A percentile compares a stretch with the other conserved stretches of the same genome.
Conservation (phyloP, 495 filamentous ascomycete genomes). For the Melanomma pulvis-pyrius region DNA sequence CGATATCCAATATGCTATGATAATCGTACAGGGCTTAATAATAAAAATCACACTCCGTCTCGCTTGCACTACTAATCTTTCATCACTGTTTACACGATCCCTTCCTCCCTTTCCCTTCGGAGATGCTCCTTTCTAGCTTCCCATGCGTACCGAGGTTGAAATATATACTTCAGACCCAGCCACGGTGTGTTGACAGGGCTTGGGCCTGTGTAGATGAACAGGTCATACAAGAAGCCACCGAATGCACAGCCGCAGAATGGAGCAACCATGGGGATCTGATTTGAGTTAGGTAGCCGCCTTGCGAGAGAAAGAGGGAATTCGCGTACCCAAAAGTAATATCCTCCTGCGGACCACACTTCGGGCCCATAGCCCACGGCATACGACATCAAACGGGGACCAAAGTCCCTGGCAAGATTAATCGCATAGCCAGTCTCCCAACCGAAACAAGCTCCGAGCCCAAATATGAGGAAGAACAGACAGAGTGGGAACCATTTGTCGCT, state of each 20-base stretch:
- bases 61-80: neutral
- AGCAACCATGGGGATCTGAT: constrained; percentile 56
- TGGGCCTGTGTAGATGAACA: constrained; percentile 63
- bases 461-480: constrained; percentile 64
- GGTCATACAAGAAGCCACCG: constrained; percentile 64
- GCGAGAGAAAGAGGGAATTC: neutral
- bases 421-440: constrained; percentile 73
- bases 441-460: constrained; percentile 70
- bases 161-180: constrained; percentile 54
- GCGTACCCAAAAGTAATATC: constrained; percentile 66
- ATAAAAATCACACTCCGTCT: too few relatives aligned
- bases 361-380: constrained; percentile 66
- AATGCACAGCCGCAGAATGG: constrained; percentile 61
- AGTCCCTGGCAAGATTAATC: constrained; percentile 68
- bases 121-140: constrained; percentile 4
- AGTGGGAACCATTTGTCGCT: constrained; percentile 56
- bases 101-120: constrained; percentile 23
- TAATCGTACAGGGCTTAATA: neutral
- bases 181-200: constrained; percentile 62
- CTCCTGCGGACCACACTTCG: constrained; percentile 64
- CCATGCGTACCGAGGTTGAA: constrained; percentile 15
- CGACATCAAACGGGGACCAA: constrained; percentile 64
- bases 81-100: constrained; percentile 15
- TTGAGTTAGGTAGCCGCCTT: neutral
- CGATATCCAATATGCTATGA: neutral